Conservation (phyloP, 2,329 filamentous ascomycete species). For the Cryphonectria parasitica region DNA sequence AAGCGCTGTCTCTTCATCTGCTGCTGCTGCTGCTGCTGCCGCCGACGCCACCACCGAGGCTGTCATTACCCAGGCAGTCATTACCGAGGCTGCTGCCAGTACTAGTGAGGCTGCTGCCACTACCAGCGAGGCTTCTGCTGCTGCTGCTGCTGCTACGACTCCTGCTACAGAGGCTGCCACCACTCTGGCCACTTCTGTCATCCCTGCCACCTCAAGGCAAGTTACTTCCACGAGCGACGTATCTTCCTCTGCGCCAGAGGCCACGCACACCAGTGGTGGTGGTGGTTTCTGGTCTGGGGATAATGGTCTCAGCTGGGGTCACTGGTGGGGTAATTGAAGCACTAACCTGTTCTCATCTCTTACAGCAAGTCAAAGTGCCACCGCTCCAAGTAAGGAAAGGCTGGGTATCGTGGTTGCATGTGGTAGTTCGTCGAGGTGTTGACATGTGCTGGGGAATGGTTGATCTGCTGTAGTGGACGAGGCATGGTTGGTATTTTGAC, state of each 20-base stretch:
- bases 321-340: neutral
- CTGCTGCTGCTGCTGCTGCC: neutral
- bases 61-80: too few relatives aligned
- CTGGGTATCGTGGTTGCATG: neutral
- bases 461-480: neutral
- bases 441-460: neutral
- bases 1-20: neutral
- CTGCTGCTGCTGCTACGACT: neutral
- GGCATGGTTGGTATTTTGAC: neutral
- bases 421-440: too few relatives aligned
- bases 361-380: conserved; percentile 11
- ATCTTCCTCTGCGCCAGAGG: neutral
- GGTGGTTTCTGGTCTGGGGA: neutral
- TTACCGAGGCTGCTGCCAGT: neutral
- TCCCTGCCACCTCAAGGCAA: neutral
- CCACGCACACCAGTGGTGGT: neutral
- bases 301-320: neutral
- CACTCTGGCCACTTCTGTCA: neutral
- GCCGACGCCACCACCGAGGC: neutral
- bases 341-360: neutral
- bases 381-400: neutral
- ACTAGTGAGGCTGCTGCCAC: neutral
- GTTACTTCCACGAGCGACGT: conserved; percentile 7
- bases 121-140: too few relatives aligned
- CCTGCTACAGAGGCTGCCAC: neutral